A percentile compares a stretch with the other conserved stretches of the same genome.
Evolutionary conservation across 208 protist species (phyloP).

Genomic region (Endotrypanum monterogeii): DNA sequence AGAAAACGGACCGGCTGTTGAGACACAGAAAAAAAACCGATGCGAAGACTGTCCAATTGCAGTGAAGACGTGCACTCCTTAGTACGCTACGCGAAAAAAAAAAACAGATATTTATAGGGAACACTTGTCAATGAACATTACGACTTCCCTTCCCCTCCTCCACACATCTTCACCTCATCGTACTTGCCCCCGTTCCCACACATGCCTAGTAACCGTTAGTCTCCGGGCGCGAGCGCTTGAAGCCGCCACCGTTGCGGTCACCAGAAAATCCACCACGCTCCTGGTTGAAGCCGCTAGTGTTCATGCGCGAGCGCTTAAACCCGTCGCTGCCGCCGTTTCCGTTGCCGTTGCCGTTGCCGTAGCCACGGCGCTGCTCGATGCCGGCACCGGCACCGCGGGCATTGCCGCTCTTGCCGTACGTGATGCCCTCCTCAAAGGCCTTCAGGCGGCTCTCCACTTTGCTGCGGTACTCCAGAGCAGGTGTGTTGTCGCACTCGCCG

Average conservation of each 20-base stretch:
- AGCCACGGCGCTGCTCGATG: conserved; percentile 63
- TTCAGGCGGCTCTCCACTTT: conserved; percentile 90
- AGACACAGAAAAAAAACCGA: not conserved
- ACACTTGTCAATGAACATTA: too few species aligned
- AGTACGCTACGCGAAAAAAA: too few species aligned
- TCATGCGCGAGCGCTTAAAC: conserved; percentile 58
- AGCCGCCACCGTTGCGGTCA: conserved; percentile 10
- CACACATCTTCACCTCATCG: not conserved
- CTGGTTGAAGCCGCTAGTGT: conserved; percentile 27
- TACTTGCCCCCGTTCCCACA: not conserved
- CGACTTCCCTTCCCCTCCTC: not conserved
- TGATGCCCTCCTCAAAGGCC: conserved; percentile 90
- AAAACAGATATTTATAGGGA: too few species aligned
- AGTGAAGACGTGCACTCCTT: not conserved
- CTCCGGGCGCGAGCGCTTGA: conserved; percentile 20
- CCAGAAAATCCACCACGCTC: conserved; percentile 6
- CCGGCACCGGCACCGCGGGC: conserved; percentile 71
- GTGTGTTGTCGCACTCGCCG: conserved; percentile 92
- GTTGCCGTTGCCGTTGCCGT: conserved; percentile 33
- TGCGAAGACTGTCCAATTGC: too few species aligned
- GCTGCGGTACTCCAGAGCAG: conserved; percentile 90
- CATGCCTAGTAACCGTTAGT: conserved; percentile 9
- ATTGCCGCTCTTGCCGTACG: conserved; percentile 88
- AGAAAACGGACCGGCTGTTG: not conserved
- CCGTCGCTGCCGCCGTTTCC: conserved; percentile 39